Evolutionary conservation across 768 basidiomycete genomes (phyloP), one percentile per base, ranked within the genome.

Genomic region (Rubroboletus pulcherrimus): DNA sequence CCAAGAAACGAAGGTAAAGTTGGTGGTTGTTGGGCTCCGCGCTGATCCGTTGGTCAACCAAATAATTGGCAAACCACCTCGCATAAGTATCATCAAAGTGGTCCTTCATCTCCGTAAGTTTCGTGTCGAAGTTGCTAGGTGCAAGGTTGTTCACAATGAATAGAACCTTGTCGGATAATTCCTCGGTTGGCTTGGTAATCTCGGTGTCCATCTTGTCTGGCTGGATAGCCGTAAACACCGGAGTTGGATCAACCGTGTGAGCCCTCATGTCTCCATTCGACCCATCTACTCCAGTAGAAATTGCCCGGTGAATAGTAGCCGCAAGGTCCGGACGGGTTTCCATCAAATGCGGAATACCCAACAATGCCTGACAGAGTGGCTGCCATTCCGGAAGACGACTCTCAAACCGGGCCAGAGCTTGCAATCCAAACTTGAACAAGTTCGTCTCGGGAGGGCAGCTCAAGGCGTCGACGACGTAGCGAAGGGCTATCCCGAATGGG

Each of bases 111-210:
- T 98, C 97, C 33, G 74, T 71, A 35, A 94, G 75, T 72, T 99
- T 99, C 26, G 79, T 63, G 37, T 93, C 93, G 57, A 97, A 95
- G 69, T 98, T 99, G 71, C 78, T 90, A 10, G 93, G 91, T 0
- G 96, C 94, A 54, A 99, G 81, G 62, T 99, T 98, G 76, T 99
- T 99, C 73, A 99, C 86, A 64, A 98, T 96, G 78, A 99, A 99
- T 45, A 98, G 77, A 60, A 99, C 93, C 57, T 85, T 87, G 77
- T 99, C 97, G 30, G 92, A 92, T 37, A 88, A 72, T 62, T 92
- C 92, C 70, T 97, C 92, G 4, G 88, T 81, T 4, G 97, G 97
- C 50, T 77, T 71, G 43, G 81, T 77, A 17, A 87, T 77, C 44
- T 83, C 83, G 12, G 77, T 76, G n/a, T 85, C 82, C 40, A 87